Percentiles rank a stretch among this genome's conserved stretches.
phyloP scores from a whole-genome alignment of 352 stramenopile species.

The Pythium coloratum region DNA sequence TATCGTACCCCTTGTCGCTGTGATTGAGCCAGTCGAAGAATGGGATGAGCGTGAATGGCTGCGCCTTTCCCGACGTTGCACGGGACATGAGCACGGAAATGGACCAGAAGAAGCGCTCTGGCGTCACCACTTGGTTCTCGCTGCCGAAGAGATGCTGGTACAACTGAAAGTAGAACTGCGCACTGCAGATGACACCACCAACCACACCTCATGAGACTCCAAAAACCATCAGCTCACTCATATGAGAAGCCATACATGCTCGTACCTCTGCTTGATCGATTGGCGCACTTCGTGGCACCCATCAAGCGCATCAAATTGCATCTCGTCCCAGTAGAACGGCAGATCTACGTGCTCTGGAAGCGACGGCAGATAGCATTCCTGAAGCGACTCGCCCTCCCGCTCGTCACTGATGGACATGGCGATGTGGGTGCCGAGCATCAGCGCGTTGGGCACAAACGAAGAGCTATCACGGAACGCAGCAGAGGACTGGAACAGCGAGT shows the following conservation, averaged over 20 bases:
- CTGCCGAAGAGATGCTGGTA: constrained; percentile 72
- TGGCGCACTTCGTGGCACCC: constrained; percentile 57
- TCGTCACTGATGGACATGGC: constrained; percentile 41
- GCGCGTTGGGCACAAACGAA: constrained; percentile 59
- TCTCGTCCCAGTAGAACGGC: constrained; percentile 69
- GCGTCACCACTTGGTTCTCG: constrained; percentile 48
- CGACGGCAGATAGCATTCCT: constrained; percentile 62
- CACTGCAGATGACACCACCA: constrained; percentile 26
- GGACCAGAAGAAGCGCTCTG: constrained; percentile 77
- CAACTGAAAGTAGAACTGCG: constrained; percentile 65
- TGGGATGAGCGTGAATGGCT: constrained; percentile 82
- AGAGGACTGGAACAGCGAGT: constrained; percentile 45
- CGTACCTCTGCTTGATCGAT: constrained; percentile 63
- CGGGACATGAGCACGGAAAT: constrained; percentile 81
- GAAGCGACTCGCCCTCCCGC: constrained; percentile 31
- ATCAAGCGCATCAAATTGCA: constrained; percentile 60
- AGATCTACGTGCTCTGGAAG: constrained; percentile 60
- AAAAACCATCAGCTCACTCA: no score
- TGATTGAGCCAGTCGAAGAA: constrained; percentile 91
- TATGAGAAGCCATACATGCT: background rate
- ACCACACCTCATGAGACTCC: background rate
- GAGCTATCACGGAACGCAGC: constrained; percentile 28
- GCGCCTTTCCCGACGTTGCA: constrained; percentile 65
- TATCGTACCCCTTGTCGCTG: constrained; percentile 47
- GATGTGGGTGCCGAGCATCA: constrained; percentile 71